These are phyloP conservation scores for Paraphaeosphaeria sporulosa DNA, from an alignment of 2,329 filamentous ascomycete genomes.

Conservation along the genomic window DNA sequence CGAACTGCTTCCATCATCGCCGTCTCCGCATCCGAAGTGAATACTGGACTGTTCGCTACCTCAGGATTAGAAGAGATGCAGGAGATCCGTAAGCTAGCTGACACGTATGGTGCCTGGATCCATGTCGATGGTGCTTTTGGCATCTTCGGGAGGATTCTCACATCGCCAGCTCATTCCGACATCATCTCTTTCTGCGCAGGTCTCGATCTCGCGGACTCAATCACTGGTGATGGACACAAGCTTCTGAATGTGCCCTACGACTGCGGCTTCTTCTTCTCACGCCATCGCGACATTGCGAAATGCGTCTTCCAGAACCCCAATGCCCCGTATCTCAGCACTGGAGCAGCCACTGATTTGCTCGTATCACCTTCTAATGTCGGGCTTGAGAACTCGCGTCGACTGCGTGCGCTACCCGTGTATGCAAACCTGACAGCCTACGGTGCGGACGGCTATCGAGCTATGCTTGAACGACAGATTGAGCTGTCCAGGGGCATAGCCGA, in stretches of 20 bases:
- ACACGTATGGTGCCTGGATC: constrained; percentile 80
- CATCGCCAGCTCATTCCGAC: constrained; percentile 64
- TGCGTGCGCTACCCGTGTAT: constrained; percentile 90
- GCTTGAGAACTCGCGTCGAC: constrained; percentile 89
- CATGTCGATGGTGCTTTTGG: constrained; percentile 94
- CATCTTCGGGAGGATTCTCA: constrained; percentile 75
- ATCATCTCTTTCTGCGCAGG: constrained; percentile 64
- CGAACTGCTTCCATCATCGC: constrained; percentile 76
- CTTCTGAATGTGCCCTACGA: constrained; percentile 96
- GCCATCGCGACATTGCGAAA: constrained; percentile 64
- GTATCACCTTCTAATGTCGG: constrained; percentile 87
- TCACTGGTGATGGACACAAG: constrained; percentile 88
- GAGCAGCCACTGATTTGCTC: constrained; percentile 57
- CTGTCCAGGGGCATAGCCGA: constrained; percentile 73
- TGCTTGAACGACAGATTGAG: constrained; percentile 75
- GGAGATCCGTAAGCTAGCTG: constrained; percentile 72
- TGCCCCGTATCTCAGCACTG: constrained; percentile 75
- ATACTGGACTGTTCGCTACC: constrained; percentile 82
- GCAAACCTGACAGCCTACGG: constrained; percentile 80
- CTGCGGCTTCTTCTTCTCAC: constrained; percentile 86
- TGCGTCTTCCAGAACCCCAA: constrained; percentile 83
- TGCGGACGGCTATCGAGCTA: constrained; percentile 68
- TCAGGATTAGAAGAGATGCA: constrained; percentile 64
- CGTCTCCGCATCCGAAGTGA: constrained; percentile 88
- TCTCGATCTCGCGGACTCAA: constrained; percentile 84